Conservation (phyloP, 306 rosid genomes). For the Castanea mollissima region DNA sequence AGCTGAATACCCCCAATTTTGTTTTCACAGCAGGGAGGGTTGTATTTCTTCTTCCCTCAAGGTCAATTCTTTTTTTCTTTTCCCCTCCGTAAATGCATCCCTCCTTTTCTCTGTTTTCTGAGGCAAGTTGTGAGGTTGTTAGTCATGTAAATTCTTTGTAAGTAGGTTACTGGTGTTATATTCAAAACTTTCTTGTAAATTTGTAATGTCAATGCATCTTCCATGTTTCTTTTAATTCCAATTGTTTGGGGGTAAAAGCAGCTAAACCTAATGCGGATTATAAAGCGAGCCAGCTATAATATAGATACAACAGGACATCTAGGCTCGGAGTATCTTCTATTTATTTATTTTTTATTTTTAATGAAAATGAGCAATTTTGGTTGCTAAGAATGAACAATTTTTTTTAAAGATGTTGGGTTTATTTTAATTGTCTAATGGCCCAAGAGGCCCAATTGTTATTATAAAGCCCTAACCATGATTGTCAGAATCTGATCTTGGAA, state of each 20-base stretch:
- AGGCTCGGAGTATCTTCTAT: neutral
- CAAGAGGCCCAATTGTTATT: no score
- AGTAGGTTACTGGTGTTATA: conserved; percentile 8
- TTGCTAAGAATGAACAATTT: neutral
- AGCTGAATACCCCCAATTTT: neutral
- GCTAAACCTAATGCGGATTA: neutral
- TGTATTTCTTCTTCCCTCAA: neutral
- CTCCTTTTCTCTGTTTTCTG: neutral
- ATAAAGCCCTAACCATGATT: no score
- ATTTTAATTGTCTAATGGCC: no score
- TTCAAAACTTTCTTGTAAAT: conserved; percentile 18
- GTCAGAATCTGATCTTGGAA: no score
- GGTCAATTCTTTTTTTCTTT: neutral
- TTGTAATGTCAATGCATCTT: neutral
- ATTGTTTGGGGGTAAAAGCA: neutral
- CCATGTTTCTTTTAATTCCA: neutral
- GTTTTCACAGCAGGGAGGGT: conserved; percentile 1
- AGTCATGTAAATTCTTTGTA: conserved; percentile 31
- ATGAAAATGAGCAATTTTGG: neutral
- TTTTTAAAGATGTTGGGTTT: neutral
- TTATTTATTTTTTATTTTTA: neutral
- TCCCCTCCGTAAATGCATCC: conserved; percentile 8
- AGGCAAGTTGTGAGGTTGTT: conserved; percentile 18
- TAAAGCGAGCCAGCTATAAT: neutral
- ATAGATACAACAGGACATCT: neutral